Evolutionary conservation across 176 grass and related monocot species (phyloP), one percentile per base, ranked within the genome.

Genomic region (Juncus effusus): DNA sequence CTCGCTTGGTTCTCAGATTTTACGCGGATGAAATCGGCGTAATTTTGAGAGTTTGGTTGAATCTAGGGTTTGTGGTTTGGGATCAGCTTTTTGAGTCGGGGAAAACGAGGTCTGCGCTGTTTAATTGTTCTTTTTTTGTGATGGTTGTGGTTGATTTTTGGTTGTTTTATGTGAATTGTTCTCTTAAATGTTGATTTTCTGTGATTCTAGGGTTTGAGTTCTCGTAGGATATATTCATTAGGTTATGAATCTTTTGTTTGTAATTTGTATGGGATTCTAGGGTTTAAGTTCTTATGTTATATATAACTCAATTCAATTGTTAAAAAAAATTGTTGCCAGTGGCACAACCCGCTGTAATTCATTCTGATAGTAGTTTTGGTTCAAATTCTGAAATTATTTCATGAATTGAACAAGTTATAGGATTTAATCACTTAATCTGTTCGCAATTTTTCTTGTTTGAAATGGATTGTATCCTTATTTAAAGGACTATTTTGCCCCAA

Each of bases 21-120:
- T 77, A 39, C n/a, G n/a, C 42, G 10, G n/a, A 8, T 42, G 16
- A 15, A 68, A 40, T 41, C 41, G 36, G 54, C 5, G 7, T 40
- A 2, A 1, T 51, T 47, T 16, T 2, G 73, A 53, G 42, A 35
- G 56, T 76, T 11, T 65, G n/a, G 10, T 65, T 28, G 37, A 16
- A 64, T 64, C 62, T 64, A 64, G 73, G 73, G 60, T 76, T 76
- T 65, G 44, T 65, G 35, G 28, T 64, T 14, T 15, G 2, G 52
- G 73, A 76, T 54, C 38, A 7, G 59, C 51, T 19, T 6, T 41
- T 63, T 10, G 50, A 56, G 47, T 7, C 37, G 16, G 10, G 38
- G 56, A 47, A 40, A 38, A 52, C 37, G 41, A 45, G 62, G 74
- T 66, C 66, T 42, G 39, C 11, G 38, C 63, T 41, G 8, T 39